Base-by-base conservation (phyloP, 1,284 basidiomycete genomes). In the Sanghuangporus baumii region DNA sequence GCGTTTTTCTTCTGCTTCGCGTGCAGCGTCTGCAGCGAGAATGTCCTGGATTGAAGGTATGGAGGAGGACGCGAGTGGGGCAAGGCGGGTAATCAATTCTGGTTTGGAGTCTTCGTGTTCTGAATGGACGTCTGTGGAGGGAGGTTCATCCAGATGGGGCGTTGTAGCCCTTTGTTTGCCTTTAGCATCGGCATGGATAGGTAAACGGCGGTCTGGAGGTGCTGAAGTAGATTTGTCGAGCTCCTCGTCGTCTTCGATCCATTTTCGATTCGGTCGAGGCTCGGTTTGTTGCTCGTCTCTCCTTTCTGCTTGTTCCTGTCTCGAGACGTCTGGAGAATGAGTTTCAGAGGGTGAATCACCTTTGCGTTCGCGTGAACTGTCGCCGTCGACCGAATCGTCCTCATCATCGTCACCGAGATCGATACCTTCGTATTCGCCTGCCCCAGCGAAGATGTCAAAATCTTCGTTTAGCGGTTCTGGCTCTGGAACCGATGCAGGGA, bases 11-110 rank as follows among this genome's bases (percentile, higher is more conserved):
- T 77, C 78, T 62, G 83, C 82, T 61, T 82, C 83, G 3, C 80
- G 83, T 14, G 83, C 86, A 34, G 84, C 78, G 65, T 93, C 90
- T 74, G 88, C 83, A 4, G 84, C 88, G 48, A 96, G 76, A 62
- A 95, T 81, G 37, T 92, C 89, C 54, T 85, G 84, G 72, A 95
- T 88, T 12, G 91, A 93, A 12, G 91, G 87, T 41, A 95, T 69
- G 6, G 85, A 81, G 20, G 91, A 93, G 14, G 90, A 88, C 57
- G 82, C 78, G 18, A 94, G 81, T 12, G 88, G 87, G 36, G 79
- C 80, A 8, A 96, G 82, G 16, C 87, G 86, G 26, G 74, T 71
- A 62, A 75, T 74, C 41, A 76, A 75, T 36, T 81, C 79, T 9
- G 73, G 75, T 60, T 76, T 78, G 18, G 70, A 72, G 31, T 70